Percentiles rank a stretch among this genome's conserved stretches.
Conservation (phyloP, 1,139 yeast species). For the Suhomyces atakaporum region DNA sequence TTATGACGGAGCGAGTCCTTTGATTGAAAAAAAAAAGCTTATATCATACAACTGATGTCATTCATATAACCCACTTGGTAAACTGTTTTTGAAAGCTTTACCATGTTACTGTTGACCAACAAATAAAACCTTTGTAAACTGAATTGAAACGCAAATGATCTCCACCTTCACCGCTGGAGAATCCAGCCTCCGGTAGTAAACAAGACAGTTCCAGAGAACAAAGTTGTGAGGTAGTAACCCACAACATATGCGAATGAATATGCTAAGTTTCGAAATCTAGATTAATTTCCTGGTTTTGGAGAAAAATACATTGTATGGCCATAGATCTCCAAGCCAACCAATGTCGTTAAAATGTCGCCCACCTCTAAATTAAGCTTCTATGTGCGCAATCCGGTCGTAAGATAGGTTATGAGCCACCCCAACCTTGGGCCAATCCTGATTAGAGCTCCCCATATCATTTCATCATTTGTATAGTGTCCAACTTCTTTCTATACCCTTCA, state of each 20-base stretch:
- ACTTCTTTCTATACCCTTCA: no score
- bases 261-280: slow-evolving; percentile 4
- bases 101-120: neutral
- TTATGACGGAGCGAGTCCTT: no score
- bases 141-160: neutral
- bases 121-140: neutral
- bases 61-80: no score
- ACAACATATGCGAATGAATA: slow-evolving; percentile 12
- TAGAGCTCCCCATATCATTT: no score
- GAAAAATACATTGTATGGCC: slow-evolving; percentile 4
- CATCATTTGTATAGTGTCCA: no score
- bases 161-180: neutral
- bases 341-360: slow-evolving; percentile 6
- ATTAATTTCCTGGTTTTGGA: slow-evolving; percentile 2
- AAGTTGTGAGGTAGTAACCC: slow-evolving; percentile 2
- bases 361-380: neutral
- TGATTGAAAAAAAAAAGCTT: no score
- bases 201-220: neutral
- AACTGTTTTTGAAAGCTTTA: no score
- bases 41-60: no score
- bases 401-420: no score
- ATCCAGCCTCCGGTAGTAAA: neutral
- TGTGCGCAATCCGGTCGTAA: neutral
- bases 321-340: slow-evolving; percentile 11
- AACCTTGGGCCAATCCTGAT: no score